These are phyloP conservation scores for Aspergillus japonicus DNA, from an alignment of 2,329 filamentous ascomycete species.

Conservation along the genomic window DNA sequence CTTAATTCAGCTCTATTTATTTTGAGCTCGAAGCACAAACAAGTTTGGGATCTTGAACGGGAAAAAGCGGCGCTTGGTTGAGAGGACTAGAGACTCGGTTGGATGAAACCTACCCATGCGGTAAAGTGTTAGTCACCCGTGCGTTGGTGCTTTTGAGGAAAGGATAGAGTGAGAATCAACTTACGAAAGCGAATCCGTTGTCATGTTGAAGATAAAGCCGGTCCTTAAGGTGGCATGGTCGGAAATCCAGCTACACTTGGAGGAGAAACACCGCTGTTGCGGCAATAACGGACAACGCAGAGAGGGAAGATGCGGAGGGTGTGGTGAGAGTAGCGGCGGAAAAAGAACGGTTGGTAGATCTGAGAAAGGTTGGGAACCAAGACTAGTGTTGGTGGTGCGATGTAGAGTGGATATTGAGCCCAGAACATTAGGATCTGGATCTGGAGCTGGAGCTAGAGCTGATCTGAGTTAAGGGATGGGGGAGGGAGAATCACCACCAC, in stretches of 20 bases:
- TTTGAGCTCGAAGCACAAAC: conserved; percentile 47
- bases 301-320: not conserved
- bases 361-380: conserved; percentile 1
- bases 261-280: conserved; percentile 12
- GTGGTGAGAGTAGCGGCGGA: conserved; percentile 12
- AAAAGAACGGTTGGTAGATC: conserved; percentile 5
- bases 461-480: not conserved
- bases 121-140: conserved; percentile 16
- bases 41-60: conserved; percentile 64
- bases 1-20: conserved; percentile 3
- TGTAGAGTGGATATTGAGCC: not conserved
- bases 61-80: conserved; percentile 64
- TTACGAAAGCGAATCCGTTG: conserved; percentile 42
- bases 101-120: conserved; percentile 56
- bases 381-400: conserved; percentile 8
- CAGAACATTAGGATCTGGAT: not conserved
- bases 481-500: not conserved
- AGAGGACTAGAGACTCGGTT: conserved; percentile 64
- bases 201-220: conserved; percentile 38
- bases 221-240: conserved; percentile 36
- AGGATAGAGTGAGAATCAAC: conserved; percentile 19
- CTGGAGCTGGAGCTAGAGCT: not conserved
- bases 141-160: not conserved
- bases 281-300: conserved; percentile 12
- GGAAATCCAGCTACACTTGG: conserved; percentile 8